Evolutionary conservation across 1,284 basidiomycete species (phyloP).

Genomic region (Xanthoconium separans): DNA sequence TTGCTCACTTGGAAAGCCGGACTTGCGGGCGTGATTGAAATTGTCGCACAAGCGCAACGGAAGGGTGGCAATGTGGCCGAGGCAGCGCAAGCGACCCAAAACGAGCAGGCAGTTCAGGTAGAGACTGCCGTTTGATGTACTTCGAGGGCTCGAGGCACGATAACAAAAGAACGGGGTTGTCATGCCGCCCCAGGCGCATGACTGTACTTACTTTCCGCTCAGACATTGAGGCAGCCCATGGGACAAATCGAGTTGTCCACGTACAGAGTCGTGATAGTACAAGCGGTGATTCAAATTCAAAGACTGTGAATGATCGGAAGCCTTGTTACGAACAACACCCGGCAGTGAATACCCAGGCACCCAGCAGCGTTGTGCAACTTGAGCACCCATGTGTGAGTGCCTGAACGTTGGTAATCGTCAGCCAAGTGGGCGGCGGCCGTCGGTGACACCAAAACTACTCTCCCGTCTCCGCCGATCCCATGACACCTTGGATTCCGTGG

Average conservation of each 20-base stretch:
- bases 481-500: background rate
- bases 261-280: no score
- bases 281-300: background rate
- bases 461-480: background rate
- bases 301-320: background rate
- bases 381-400: no score
- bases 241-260: no score
- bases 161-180: background rate
- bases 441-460: background rate
- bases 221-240: no score
- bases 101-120: constrained; percentile 25
- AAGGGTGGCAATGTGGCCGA: constrained; percentile 20
- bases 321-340: background rate
- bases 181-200: background rate
- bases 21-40: constrained; percentile 65
- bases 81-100: constrained; percentile 18
- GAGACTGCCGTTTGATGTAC: constrained; percentile 20
- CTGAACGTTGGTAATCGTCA: background rate
- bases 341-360: background rate
- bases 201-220: no score
- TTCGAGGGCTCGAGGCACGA: background rate
- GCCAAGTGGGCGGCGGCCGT: background rate
- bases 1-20: constrained; percentile 80
- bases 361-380: background rate
- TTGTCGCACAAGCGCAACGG: constrained; percentile 54